Evolutionary conservation across 345 rosid species (phyloP).

Genomic region (Raphanus raphanistrum): DNA sequence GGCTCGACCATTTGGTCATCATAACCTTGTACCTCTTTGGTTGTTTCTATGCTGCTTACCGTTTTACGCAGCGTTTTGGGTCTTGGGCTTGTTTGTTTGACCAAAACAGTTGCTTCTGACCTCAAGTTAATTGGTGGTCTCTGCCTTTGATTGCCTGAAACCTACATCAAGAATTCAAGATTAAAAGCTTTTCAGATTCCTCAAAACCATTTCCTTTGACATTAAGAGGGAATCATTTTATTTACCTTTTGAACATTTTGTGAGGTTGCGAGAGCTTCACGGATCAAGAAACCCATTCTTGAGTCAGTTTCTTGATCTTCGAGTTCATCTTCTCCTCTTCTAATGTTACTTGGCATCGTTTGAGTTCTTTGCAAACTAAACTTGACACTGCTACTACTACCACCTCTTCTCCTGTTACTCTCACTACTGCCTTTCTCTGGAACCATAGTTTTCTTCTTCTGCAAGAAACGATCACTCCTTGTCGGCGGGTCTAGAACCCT

Average conservation of each 20-base stretch:
- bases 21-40: constrained; percentile 54
- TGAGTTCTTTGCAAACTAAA: constrained; percentile 46
- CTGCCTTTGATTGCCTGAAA: constrained; percentile 22
- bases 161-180: constrained; percentile 15
- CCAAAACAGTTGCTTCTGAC: constrained; percentile 31
- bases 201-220: neutral
- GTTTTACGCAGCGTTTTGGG: constrained; percentile 44
- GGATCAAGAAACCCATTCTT: constrained; percentile 63
- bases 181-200: neutral
- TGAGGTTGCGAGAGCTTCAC: constrained; percentile 50
- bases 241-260: constrained; percentile 43
- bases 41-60: constrained; percentile 51
- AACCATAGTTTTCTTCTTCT: constrained; percentile 8
- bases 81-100: constrained; percentile 32
- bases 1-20: constrained; percentile 42
- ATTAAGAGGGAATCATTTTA: neutral
- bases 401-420: constrained; percentile 19
- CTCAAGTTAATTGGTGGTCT: constrained; percentile 47
- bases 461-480: constrained; percentile 26
- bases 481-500: constrained; percentile 29
- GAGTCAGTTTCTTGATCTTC: constrained; percentile 50
- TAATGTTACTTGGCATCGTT: constrained; percentile 47
- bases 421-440: constrained; percentile 16
- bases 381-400: constrained; percentile 15
- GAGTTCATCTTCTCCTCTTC: constrained; percentile 30